A percentile compares a stretch with the other conserved stretches of the same genome.
Evolutionary conservation across 2,329 filamentous ascomycete species (phyloP).

Genomic region (Tolypocladium sp.): DNA sequence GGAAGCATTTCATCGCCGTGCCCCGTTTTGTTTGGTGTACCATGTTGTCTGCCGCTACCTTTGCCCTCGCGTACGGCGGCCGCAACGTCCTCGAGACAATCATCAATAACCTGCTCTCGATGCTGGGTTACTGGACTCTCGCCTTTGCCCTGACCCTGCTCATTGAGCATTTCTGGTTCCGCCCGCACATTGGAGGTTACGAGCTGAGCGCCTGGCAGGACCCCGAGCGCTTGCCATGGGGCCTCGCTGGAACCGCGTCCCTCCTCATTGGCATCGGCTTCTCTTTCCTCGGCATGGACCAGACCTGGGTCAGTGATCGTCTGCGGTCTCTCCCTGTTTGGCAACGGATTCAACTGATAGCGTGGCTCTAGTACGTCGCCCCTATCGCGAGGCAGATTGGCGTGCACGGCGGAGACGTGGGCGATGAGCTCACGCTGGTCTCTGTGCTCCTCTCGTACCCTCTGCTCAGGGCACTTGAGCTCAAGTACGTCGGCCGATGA

Average conservation of each 20-base stretch:
- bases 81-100: slow-evolving; percentile 10
- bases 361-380: background rate
- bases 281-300: slow-evolving; percentile 10
- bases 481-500: slow-evolving; percentile 1
- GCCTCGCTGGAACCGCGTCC: background rate
- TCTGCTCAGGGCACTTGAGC: slow-evolving; percentile 1
- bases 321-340: background rate
- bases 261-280: slow-evolving; percentile 1
- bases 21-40: slow-evolving; percentile 5
- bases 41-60: slow-evolving; percentile 7
- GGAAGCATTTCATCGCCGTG: too few relatives aligned
- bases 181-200: background rate
- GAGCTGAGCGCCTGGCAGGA: background rate
- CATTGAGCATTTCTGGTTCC: background rate
- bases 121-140: slow-evolving; percentile 4
- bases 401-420: slow-evolving; percentile 4
- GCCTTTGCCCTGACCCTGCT: background rate
- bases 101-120: slow-evolving; percentile 10
- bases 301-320: slow-evolving; percentile 7
- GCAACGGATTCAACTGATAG: background rate
- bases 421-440: slow-evolving; percentile 2
- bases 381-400: slow-evolving; percentile 5
- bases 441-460: slow-evolving; percentile 2
- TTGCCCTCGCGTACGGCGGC: slow-evolving; percentile 10
- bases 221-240: background rate